A percentile compares a stretch with the other conserved stretches of the same genome.
Evolutionary conservation across 805 yeast genomes (phyloP).

Genomic region (Wilhelminamyces savonicus): DNA sequence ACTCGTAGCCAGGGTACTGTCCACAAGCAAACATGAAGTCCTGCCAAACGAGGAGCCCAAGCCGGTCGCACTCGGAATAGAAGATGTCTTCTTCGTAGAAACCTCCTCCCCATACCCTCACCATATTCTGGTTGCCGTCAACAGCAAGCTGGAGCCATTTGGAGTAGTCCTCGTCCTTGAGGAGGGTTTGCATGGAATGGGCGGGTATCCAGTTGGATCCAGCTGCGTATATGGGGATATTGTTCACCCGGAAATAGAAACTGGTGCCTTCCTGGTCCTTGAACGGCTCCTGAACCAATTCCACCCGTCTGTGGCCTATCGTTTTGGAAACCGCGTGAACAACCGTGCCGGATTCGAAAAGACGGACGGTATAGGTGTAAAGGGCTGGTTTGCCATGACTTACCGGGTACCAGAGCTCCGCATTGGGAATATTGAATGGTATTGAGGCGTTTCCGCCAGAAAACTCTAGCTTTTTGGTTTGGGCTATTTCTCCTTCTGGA

Average conservation of each 20-base stretch:
- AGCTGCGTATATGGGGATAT: constrained; percentile 27
- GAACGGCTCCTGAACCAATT: constrained; percentile 32
- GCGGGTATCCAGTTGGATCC: constrained; percentile 50
- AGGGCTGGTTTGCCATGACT: constrained; percentile 30
- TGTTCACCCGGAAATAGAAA: constrained; percentile 40
- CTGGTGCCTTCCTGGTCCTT: constrained; percentile 26
- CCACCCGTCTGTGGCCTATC: constrained; percentile 36
- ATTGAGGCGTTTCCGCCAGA: not conserved
- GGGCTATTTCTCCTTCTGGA: constrained; percentile 7
- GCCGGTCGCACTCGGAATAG: constrained; percentile 37
- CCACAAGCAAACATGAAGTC: constrained; percentile 58
- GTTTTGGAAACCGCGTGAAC: no score
- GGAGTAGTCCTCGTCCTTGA: constrained; percentile 29
- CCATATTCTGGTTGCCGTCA: constrained; percentile 38
- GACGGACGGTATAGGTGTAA: constrained; percentile 19
- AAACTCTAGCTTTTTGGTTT: not conserved
- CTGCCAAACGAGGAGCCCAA: constrained; percentile 47
- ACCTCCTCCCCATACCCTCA: constrained; percentile 49
- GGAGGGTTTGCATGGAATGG: constrained; percentile 29
- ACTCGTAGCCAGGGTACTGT: constrained; percentile 40
- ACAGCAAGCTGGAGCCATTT: constrained; percentile 28
- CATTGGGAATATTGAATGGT: constrained; percentile 12
- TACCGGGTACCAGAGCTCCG: constrained; percentile 37
- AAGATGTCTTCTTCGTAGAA: constrained; percentile 36
- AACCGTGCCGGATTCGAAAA: constrained; percentile 4